Conservation (phyloP, 1,284 basidiomycete species). For the Wallemia mellicola region DNA sequence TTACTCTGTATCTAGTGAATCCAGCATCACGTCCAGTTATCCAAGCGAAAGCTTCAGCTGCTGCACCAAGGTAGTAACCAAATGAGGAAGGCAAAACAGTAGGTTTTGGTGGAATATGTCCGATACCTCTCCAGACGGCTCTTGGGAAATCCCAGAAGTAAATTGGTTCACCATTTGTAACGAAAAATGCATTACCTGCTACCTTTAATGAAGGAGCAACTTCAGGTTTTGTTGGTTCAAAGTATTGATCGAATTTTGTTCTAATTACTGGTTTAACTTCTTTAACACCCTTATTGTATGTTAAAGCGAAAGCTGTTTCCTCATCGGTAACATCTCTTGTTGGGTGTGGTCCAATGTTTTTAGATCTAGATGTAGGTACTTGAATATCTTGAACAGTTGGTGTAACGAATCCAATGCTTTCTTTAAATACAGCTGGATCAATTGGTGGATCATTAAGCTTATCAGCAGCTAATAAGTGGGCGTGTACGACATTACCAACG, state of each 20-base stretch:
- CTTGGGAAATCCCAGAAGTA: conserved; percentile 91
- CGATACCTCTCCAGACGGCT: conserved; percentile 48
- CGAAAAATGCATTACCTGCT: conserved; percentile 83
- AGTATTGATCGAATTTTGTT: conserved; percentile 40
- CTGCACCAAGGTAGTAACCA: conserved; percentile 36
- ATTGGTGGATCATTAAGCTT: conserved; percentile 23
- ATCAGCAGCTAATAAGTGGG: conserved; percentile 81
- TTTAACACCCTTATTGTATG: conserved; percentile 25
- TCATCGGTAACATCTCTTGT: conserved; percentile 19
- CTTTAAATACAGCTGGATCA: conserved; percentile 13
- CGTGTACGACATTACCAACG: conserved; percentile 79
- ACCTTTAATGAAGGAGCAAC: conserved; percentile 31
- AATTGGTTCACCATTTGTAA: conserved; percentile 86
- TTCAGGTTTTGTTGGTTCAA: conserved; percentile 15
- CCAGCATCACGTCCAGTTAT: conserved; percentile 49
- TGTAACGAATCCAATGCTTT: conserved; percentile 14
- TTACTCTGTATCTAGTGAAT: conserved; percentile 66
- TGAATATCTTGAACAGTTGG: conserved; percentile 25
- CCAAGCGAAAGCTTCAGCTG: conserved; percentile 45
- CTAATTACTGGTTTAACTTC: conserved; percentile 30
- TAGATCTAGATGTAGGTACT: conserved; percentile 43
- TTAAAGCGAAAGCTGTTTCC: conserved; percentile 26
- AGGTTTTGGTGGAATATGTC: conserved; percentile 26
- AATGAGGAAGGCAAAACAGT: conserved; percentile 32
- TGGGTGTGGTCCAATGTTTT: conserved; percentile 48